Evolutionary conservation across 108 stramenopile species (phyloP), one percentile per base, ranked within the genome.

Genomic region (Discostella stelligeroides): DNA sequence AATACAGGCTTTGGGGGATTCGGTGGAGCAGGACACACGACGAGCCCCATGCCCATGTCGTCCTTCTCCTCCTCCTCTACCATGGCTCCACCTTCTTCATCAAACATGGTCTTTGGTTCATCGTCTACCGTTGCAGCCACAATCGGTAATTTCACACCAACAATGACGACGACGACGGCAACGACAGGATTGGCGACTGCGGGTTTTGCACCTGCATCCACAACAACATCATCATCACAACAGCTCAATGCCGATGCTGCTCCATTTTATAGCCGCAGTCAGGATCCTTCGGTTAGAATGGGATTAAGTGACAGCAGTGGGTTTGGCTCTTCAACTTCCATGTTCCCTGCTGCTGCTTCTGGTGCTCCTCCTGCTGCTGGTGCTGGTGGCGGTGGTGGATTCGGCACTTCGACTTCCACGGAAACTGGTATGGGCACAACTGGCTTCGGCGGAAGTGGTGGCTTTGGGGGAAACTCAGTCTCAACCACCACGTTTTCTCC

Each of bases 61-160:
- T 53, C 24, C 24, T 53, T 25, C 14, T 53, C 51, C 24, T 53
- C 51, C 21, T 11, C 41, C 59, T 7, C 18, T 40, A n/a, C 70
- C 23, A 23, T 1, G 24, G 18, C 49, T 1, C 18, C 18, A 24
- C 5, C 38, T 12, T 24, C 67, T n/a, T 41, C 15, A 11, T 27
- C 70, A 10, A 21, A 60, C 5, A 39, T 43, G 15, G 28, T 65
- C n/a, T 74, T 74, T 60, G 75, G 61, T 15, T 47, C 67, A 8
- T 70, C 75, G 15, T 57, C 75, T 13, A 74, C 64, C 2, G 64
- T 74, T 18, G 65, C 56, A 23, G 25, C 34, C 34, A 34, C 34
- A 34, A 34, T 6, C 34, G 6, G 34, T 6, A 34, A 6, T 34
- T 34, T 34, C 6, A 6, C 34, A 34, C 34, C 34, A 34, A 6